A percentile compares a stretch with the other conserved stretches of the same genome.
These are phyloP conservation scores for Vigna nakashimae DNA, from an alignment of 306 rosid species.

Conservation along the genomic window DNA sequence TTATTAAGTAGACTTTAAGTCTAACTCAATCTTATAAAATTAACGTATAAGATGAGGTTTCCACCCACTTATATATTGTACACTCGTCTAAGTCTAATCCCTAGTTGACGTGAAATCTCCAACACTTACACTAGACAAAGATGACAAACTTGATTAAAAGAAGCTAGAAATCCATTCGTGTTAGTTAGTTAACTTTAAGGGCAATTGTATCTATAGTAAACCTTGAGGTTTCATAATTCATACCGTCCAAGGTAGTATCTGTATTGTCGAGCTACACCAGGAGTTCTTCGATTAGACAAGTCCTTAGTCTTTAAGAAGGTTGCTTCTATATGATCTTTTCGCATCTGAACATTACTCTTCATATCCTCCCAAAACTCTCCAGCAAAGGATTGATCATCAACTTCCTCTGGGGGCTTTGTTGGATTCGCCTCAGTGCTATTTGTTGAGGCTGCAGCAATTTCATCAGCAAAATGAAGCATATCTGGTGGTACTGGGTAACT, in stretches of 20 bases:
- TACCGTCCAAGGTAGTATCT: constrained; percentile 84
- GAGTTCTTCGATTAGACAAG: constrained; percentile 69
- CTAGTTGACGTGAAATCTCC: no score
- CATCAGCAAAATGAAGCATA: constrained; percentile 71
- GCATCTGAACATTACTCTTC: constrained; percentile 58
- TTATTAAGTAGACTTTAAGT: no score
- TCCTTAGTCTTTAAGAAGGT: constrained; percentile 57
- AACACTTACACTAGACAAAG: background rate
- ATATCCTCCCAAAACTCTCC: constrained; percentile 71
- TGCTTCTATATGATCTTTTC: constrained; percentile 54
- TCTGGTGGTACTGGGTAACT: constrained; percentile 78
- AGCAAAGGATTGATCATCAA: constrained; percentile 57
- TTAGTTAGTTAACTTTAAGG: background rate
- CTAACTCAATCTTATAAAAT: no score
- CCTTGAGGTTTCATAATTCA: constrained; percentile 27
- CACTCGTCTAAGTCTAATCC: no score
- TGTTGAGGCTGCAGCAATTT: constrained; percentile 57
- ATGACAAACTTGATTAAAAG: constrained; percentile 16
- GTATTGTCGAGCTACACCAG: constrained; percentile 69
- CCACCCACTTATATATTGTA: no score
- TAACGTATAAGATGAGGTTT: no score
- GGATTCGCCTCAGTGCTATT: background rate
- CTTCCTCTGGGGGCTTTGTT: constrained; percentile 40
- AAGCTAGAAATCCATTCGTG: background rate
- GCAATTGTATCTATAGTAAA: background rate